Evolutionary conservation across 768 basidiomycete genomes (phyloP).

Genomic region (Auriculariales sp.): DNA sequence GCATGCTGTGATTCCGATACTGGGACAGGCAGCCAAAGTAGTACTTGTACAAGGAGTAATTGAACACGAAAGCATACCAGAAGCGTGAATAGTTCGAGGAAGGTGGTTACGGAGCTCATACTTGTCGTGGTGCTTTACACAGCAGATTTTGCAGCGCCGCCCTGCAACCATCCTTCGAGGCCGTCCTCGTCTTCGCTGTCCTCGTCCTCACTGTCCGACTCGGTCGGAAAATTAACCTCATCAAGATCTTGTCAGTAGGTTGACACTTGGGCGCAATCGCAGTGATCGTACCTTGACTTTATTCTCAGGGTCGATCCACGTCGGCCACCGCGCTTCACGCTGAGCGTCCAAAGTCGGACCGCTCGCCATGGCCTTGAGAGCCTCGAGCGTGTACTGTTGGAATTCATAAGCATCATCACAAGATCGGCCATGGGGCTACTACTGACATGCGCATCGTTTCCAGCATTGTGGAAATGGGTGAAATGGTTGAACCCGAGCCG

Average conservation of each 20-base stretch:
- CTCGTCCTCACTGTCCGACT: background rate
- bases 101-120: too few species aligned
- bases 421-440: background rate
- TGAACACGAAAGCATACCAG: too few species aligned
- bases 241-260: too few species aligned
- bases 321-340: slow-evolving; percentile 67
- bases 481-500: slow-evolving; percentile 41
- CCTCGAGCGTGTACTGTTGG: slow-evolving; percentile 54
- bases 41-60: too few species aligned
- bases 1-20: too few species aligned
- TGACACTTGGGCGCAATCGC: too few species aligned
- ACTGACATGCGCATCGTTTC: slow-evolving; percentile 71
- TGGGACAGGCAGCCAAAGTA: too few species aligned
- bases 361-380: slow-evolving; percentile 54
- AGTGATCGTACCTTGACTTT: background rate
- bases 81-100: too few species aligned
- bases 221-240: background rate
- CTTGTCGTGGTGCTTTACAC: too few species aligned
- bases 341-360: slow-evolving; percentile 64
- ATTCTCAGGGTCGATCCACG: background rate
- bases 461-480: slow-evolving; percentile 65
- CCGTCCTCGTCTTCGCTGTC: background rate
- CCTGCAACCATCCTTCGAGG: background rate
- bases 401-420: slow-evolving; percentile 1
- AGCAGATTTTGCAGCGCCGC: too few species aligned